phyloP scores from a whole-genome alignment of 2,329 filamentous ascomycete species.

The Didymella sp. region DNA sequence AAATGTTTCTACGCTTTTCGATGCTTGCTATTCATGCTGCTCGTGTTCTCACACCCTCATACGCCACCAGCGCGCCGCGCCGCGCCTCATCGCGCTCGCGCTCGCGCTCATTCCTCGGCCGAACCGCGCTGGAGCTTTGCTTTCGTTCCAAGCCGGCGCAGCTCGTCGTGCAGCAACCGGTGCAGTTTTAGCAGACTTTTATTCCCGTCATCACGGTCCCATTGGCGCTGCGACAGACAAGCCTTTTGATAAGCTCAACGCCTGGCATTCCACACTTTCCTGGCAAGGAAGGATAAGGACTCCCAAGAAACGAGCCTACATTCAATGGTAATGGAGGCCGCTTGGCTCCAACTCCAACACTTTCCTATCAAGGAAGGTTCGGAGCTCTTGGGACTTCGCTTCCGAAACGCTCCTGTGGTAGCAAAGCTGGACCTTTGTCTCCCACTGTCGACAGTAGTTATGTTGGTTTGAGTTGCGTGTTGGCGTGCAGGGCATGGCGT shows the following conservation, averaged over 20 bases:
- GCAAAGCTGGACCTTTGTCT: too few species aligned
- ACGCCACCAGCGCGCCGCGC: neutral
- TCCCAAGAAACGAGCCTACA: slow-evolving; percentile 12
- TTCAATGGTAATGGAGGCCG: slow-evolving; percentile 11
- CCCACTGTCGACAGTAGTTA: too few species aligned
- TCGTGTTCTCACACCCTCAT: slow-evolving; percentile 1
- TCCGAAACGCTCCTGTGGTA: too few species aligned
- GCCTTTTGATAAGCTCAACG: slow-evolving; percentile 19
- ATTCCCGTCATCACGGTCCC: neutral
- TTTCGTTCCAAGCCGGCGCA: neutral
- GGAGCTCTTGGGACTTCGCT: too few species aligned
- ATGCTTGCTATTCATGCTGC: neutral
- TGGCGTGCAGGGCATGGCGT: too few species aligned
- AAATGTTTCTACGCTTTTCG: too few species aligned
- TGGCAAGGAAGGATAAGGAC: neutral
- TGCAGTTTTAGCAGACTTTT: neutral
- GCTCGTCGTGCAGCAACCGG: neutral
- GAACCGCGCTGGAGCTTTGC: slow-evolving; percentile 1
- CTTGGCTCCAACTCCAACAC: too few species aligned
- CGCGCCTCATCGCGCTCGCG: neutral
- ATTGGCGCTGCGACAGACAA: slow-evolving; percentile 11
- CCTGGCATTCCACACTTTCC: slow-evolving; percentile 13
- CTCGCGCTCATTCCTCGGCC: slow-evolving; percentile 7
- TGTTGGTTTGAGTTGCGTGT: too few species aligned
- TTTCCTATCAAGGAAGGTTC: too few species aligned